Evolutionary conservation across 2,329 filamentous ascomycete species (phyloP).

Genomic region (Phaeosphaeriaceae sp.): DNA sequence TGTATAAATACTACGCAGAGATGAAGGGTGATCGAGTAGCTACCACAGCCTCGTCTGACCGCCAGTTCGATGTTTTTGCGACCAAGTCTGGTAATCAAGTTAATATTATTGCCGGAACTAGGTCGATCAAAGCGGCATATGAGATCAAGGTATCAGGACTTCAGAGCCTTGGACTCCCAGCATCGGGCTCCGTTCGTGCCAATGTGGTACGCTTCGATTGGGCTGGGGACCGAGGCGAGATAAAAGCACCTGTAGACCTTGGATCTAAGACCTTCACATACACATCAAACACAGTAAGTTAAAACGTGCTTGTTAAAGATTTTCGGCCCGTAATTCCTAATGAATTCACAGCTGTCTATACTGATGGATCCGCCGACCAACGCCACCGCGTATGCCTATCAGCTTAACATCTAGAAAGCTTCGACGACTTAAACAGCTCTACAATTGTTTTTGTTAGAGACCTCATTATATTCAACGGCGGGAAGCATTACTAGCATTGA

Average conservation of each 20-base stretch:
- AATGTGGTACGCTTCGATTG: slow-evolving; percentile 12
- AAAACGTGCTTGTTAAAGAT: too few species aligned
- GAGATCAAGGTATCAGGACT: slow-evolving; percentile 44
- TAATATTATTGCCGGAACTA: slow-evolving; percentile 47
- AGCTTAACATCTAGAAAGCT: not conserved
- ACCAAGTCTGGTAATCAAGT: slow-evolving; percentile 40
- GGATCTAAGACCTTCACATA: slow-evolving; percentile 3
- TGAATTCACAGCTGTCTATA: not conserved
- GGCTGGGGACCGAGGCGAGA: slow-evolving; percentile 5
- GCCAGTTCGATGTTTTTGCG: slow-evolving; percentile 49
- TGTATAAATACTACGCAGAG: slow-evolving; percentile 57
- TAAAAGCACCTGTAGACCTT: slow-evolving; percentile 6
- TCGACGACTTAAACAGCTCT: too few species aligned
- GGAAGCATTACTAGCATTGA: too few species aligned
- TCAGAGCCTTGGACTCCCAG: slow-evolving; percentile 41
- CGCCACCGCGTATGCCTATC: not conserved
- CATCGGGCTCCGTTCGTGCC: slow-evolving; percentile 4
- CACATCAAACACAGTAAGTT: slow-evolving; percentile 1
- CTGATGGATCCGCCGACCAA: not conserved
- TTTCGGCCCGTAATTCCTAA: not conserved
- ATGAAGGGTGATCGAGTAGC: slow-evolving; percentile 53
- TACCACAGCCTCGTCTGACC: slow-evolving; percentile 46
- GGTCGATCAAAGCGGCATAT: slow-evolving; percentile 42
- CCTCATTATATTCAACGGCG: too few species aligned
- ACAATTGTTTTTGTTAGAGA: too few species aligned